Base-by-base conservation (phyloP, 2,329 filamentous ascomycete genomes). In the Metarhizium robertsii region DNA sequence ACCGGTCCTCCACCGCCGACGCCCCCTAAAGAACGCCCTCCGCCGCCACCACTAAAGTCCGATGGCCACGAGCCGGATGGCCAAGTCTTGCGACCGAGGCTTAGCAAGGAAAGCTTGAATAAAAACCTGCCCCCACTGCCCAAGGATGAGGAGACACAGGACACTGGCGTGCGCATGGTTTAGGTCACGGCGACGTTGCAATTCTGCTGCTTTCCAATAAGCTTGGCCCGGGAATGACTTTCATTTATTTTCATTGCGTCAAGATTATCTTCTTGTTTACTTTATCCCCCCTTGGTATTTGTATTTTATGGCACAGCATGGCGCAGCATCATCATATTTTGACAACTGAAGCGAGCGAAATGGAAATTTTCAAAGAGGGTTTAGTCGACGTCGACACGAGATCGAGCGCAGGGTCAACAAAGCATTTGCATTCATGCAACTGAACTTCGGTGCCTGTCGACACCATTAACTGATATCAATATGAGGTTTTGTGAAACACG, bases 121-220 rank as follows among this genome's bases (percentile, higher is more conserved):
- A 86, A 86, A 69, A 75, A 76, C 11, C 66, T 85, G 50, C 83
- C 82, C 6, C 79, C 81, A 3, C 66, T 86, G 48, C 83, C 83
- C 20, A 61, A 57, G 32, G 64, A 68, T 58, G 64, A 66, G 57
- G 59, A 61, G 45, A 61, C 59, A 45, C 61, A 64, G 36, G 62
- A 65, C 47, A 64, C 62, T 51, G 62, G 64, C 36, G 56, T 68
- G 50, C 62, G 63, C 58, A 60, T 71, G 65, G 62, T 66, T 56
- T 71, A 71, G 68, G 60, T 61, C 55, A 60, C 66, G 11, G 47
- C 48, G 49, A 55, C 56, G 53, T 55, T 58, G 43, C 53, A 56
- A 52, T 57, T 56, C 48, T 57, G 56, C 50, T 61, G 62, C 58
- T 57, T 64, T 50, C 55, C 59, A 36, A 43, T 25, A 13, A 38